Percentiles rank a stretch among this genome's conserved stretches.
Conservation (phyloP, 768 basidiomycete genomes). For the Boletus tomentosulus region DNA sequence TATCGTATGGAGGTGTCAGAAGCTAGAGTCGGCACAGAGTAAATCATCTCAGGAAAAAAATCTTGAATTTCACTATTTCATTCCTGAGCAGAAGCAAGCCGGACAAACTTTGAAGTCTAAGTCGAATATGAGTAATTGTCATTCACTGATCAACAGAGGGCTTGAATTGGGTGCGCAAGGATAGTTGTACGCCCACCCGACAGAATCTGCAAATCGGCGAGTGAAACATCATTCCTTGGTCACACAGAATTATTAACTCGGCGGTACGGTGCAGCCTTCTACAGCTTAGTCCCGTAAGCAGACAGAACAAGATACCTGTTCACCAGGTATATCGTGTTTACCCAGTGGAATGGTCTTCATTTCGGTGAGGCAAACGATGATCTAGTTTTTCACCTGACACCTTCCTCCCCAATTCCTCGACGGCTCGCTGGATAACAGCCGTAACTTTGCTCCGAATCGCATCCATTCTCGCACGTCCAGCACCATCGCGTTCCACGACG, state of each 20-base stretch:
- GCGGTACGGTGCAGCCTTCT: neutral
- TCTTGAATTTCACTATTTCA: too few relatives aligned
- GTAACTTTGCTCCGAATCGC: slow-evolving; percentile 52
- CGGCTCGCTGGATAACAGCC: slow-evolving; percentile 46
- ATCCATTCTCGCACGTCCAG: slow-evolving; percentile 28
- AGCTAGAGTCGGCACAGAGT: too few relatives aligned
- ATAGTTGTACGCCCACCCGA: neutral
- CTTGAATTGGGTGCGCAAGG: neutral
- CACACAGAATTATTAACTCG: neutral
- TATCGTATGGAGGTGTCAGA: too few relatives aligned
- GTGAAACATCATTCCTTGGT: neutral
- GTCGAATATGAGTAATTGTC: too few relatives aligned
- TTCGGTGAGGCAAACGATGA: neutral
- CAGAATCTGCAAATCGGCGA: neutral
- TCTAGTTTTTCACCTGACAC: slow-evolving; percentile 41
- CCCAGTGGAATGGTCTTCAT: neutral
- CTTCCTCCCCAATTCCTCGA: slow-evolving; percentile 50
- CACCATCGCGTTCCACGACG: slow-evolving; percentile 4
- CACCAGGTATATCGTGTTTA: neutral
- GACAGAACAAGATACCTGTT: neutral
- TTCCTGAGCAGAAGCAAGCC: too few relatives aligned
- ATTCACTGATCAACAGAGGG: too few relatives aligned
- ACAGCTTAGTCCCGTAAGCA: neutral
- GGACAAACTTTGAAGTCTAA: too few relatives aligned
- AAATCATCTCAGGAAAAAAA: neutral